Conservation (phyloP, 257 asterid genomes). For the Plantago major region DNA sequence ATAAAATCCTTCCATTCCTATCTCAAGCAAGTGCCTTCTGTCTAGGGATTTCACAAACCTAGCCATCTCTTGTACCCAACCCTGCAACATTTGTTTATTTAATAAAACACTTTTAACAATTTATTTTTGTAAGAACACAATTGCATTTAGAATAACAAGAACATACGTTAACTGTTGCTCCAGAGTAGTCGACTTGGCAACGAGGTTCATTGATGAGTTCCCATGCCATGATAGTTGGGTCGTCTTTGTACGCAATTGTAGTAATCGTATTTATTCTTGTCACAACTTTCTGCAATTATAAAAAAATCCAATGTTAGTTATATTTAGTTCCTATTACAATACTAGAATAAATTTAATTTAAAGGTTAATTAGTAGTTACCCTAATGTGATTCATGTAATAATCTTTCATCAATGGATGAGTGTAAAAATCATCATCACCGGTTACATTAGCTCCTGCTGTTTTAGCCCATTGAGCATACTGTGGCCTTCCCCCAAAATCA, state of each 20-base stretch:
- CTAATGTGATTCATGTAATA: slow-evolving; percentile 67
- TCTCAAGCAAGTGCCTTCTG: slow-evolving; percentile 46
- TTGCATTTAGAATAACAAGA: no score
- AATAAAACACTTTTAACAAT: no score
- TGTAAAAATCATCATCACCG: slow-evolving; percentile 72
- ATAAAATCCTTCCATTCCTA: slow-evolving; percentile 85
- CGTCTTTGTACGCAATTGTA: slow-evolving; percentile 45
- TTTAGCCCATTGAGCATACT: slow-evolving; percentile 58
- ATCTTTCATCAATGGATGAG: slow-evolving; percentile 41
- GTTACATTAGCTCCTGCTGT: slow-evolving; percentile 38
- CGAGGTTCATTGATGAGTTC: slow-evolving; percentile 94
- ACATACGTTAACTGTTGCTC: slow-evolving; percentile 52
- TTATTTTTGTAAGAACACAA: no score
- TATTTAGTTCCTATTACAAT: no score
- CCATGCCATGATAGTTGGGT: slow-evolving; percentile 86
- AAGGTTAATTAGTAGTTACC: slow-evolving; percentile 24
- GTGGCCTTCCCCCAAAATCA: slow-evolving; percentile 58
- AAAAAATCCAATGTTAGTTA: no score
- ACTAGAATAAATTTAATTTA: no score
- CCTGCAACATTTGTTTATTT: no score
- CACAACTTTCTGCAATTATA: slow-evolving; percentile 53
- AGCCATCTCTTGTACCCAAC: slow-evolving; percentile 67
- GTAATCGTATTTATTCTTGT: slow-evolving; percentile 59
- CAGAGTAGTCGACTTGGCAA: slow-evolving; percentile 62
- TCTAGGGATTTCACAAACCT: slow-evolving; percentile 53